Conservation (phyloP, 176 grass and related monocot genomes). For the Oropetium thomaeum region DNA sequence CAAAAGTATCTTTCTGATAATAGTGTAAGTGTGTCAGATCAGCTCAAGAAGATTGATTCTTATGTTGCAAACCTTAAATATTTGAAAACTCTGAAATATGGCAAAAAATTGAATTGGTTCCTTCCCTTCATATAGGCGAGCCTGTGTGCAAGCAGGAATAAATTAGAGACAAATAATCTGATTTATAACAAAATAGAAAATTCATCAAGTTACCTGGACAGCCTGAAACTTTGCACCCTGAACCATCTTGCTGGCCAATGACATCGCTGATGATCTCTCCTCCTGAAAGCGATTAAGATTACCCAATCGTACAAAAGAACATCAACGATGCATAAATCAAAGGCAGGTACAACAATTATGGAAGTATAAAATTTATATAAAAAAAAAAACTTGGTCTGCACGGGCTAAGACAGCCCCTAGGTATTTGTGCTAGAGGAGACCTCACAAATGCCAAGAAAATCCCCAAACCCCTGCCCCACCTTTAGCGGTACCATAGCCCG, state of each 20-base stretch:
- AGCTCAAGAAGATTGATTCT: slow-evolving; percentile 12
- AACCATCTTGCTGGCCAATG: slow-evolving; percentile 78
- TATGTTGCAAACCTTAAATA: slow-evolving; percentile 61
- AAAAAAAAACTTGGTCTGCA: too few relatives aligned
- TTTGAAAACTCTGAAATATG: slow-evolving; percentile 89
- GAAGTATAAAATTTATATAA: neutral
- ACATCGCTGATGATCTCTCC: slow-evolving; percentile 57
- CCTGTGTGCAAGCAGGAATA: slow-evolving; percentile 34
- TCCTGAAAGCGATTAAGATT: slow-evolving; percentile 59
- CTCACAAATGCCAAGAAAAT: too few relatives aligned
- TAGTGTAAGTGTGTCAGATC: neutral
- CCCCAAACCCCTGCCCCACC: too few relatives aligned
- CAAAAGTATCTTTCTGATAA: neutral
- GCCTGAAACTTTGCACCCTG: slow-evolving; percentile 78
- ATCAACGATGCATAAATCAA: neutral
- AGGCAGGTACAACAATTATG: neutral
- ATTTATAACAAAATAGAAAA: slow-evolving; percentile 22
- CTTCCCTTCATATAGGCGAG: slow-evolving; percentile 87
- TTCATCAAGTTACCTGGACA: slow-evolving; percentile 53
- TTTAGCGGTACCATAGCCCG: too few relatives aligned
- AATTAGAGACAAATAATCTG: slow-evolving; percentile 34
- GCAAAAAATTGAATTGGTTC: slow-evolving; percentile 91
- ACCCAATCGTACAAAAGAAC: slow-evolving; percentile 11
- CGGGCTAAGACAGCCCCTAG: too few relatives aligned
- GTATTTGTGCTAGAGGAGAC: too few relatives aligned